Evolutionary conservation across 2,329 filamentous ascomycete species (phyloP), one percentile per base, ranked within the genome.

Genomic region (Dactylellina drechsleri): DNA sequence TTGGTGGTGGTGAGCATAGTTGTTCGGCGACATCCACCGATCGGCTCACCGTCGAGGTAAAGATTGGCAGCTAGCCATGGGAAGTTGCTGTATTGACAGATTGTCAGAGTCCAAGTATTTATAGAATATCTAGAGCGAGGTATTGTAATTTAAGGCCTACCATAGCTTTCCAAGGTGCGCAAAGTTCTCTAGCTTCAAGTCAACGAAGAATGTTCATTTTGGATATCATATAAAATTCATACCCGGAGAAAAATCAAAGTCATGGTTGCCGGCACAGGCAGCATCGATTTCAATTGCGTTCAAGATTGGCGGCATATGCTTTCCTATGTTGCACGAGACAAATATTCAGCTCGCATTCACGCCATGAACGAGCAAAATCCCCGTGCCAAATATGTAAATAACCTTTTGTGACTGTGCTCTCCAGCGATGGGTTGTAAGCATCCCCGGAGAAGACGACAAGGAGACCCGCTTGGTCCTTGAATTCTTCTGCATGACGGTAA

Each of bases 61-160:
- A 91, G 92, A 82, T 97, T 93, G 26, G 95, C 85, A 7, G 96
- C 90, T 0, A 97, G 86, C 93, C 93, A 97, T 2, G 93, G 93
- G 78, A 97, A 97, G 20, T 86, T 86, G 83, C 92, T 96, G 80
- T 92, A 18, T 47, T 47, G 8, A 47, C 13, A 47, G 13, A 1
- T 8, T 12, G 43, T 47, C 16, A 47, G 16, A n/a, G 13, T 47
- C 43, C 5, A 47, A n/a, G 43, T 18, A n/a, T 10, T 18, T 1
- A 47, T 18, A 12, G 2, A 43, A 43, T 43, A 2, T 12, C n/a
- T 6, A 43, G 40, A 43, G 13, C 43, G n/a, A n/a, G 1, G 3
- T 36, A 7, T 36, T 36, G 2, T 8, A 7, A 36, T 36, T 2
- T 36, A 36, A 8, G 10, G 4, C 47, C 57, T 85, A 84, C 3